A percentile compares a stretch with the other conserved stretches of the same genome.
These are phyloP conservation scores for Staphylotrichum longicolle DNA, from an alignment of 495 filamentous ascomycete species.

Conservation along the genomic window DNA sequence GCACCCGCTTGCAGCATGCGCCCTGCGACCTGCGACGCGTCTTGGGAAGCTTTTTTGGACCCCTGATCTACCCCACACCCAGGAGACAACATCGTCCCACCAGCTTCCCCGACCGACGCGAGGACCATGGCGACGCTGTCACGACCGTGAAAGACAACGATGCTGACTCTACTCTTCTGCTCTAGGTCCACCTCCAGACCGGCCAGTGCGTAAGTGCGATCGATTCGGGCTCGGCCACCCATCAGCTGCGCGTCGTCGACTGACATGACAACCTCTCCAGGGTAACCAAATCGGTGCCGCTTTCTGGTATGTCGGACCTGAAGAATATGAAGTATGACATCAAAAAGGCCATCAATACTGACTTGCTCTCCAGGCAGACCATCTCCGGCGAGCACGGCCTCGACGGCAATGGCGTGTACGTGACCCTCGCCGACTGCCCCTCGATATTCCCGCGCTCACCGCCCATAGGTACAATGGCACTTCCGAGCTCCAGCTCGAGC, in stretches of 20 bases:
- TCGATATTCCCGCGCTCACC: conserved; percentile 30
- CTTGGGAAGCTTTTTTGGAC: conserved; percentile 43
- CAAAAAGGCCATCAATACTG: conserved; percentile 13
- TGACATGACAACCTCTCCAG: conserved; percentile 46
- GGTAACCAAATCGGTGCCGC: conserved; percentile 99
- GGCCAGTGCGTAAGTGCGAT: conserved; percentile 89
- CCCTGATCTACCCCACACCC: conserved; percentile 43
- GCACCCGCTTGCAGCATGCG: conserved; percentile 19
- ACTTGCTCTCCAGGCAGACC: conserved; percentile 56
- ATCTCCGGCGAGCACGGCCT: conserved; percentile 99
- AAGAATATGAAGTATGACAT: neutral
- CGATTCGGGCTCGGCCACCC: conserved; percentile 27
- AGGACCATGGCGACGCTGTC: conserved; percentile 21
- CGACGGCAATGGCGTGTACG: conserved; percentile 78
- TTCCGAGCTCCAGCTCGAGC: conserved; percentile 98
- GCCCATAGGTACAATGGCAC: conserved; percentile 84
- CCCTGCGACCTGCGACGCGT: conserved; percentile 73
- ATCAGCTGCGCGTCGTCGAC: conserved; percentile 9
- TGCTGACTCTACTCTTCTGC: conserved; percentile 37
- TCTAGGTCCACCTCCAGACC: conserved; percentile 97
- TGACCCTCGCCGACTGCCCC: conserved; percentile 19
- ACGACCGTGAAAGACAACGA: conserved; percentile 13
- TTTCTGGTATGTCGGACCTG: conserved; percentile 67
- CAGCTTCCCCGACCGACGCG: conserved; percentile 12
- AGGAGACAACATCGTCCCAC: neutral